Evolutionary conservation across 176 grass and related monocot species (phyloP), one percentile per base, ranked within the genome.

Genomic region (Pontederia paniculata): DNA sequence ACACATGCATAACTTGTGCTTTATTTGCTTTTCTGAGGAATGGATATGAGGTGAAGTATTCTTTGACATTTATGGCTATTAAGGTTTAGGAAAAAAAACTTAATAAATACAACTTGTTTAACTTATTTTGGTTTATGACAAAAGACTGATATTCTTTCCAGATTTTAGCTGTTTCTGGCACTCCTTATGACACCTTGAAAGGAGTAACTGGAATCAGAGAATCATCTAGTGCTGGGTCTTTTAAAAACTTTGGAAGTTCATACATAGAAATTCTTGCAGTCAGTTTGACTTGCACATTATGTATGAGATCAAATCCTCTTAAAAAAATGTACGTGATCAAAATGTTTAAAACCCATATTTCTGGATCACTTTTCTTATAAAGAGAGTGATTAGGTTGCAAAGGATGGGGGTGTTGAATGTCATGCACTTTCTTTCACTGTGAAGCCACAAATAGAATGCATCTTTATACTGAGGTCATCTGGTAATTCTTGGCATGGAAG

Each of bases 151-250:
- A 21, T 0, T 72, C 8, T 22, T 18, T 19, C 25, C 68, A 90
- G 91, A 71, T 97, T 44, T 70, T 97, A 74, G 93, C 83, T 16
- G 65, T 97, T 0, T 77, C 83, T 62, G 86, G 86, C 55, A 67
- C 93, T 44, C 86, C 93, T 0, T 97, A 97, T 25, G 86, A 88
- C 54, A 90, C 83, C 12, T 55, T 97, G 47, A 86, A 97, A 71
- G 86, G 88, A 77, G 86, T 97, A 50, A 88, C 90, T 63, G 93
- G 93, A 17, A 90, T 90, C 73, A 87, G 93, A 63, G 74, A 82
- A 0, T 75, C 77, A 2, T 79, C 74, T 44, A 75, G 80, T 41
- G 62, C 83, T 44, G 86, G 93, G 25, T 97, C 93, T 41, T 83
- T 97, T 31, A 90, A 88, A 57, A 74, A 90, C 54, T 97, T 97